Evolutionary conservation across 345 rosid genomes (phyloP).

Genomic region (Dovyalis caffra): DNA sequence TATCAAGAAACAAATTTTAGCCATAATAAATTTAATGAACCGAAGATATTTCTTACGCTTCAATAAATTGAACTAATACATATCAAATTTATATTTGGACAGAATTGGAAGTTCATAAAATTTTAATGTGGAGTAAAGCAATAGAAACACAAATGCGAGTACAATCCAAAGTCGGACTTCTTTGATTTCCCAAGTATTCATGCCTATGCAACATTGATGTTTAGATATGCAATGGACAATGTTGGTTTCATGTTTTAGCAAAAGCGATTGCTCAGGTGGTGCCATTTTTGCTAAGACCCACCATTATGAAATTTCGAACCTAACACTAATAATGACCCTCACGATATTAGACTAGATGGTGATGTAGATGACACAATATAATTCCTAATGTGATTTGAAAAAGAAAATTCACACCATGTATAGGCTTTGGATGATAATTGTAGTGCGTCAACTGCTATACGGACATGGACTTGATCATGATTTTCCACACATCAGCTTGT

Average conservation of each 20-base stretch:
- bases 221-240: conserved; percentile 17
- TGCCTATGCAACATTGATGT: background rate
- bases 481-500: background rate
- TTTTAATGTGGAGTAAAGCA: no score
- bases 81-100: no score
- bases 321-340: conserved; percentile 25
- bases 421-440: background rate
- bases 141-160: conserved; percentile 21
- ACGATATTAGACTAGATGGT: conserved; percentile 11
- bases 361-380: conserved; percentile 7
- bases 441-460: no score
- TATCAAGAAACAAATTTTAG: no score
- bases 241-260: conserved; percentile 21
- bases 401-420: background rate
- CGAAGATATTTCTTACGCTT: no score
- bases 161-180: no score
- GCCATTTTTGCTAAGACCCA: conserved; percentile 19
- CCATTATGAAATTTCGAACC: conserved; percentile 28
- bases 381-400: conserved; percentile 7
- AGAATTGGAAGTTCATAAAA: no score
- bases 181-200: background rate
- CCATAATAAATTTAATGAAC: no score
- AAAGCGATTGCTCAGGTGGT: conserved; percentile 31
- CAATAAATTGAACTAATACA: no score
- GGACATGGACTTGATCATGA: no score